These are phyloP conservation scores for Monosporascus ibericus DNA, from an alignment of 2,329 filamentous ascomycete species.

Conservation along the genomic window DNA sequence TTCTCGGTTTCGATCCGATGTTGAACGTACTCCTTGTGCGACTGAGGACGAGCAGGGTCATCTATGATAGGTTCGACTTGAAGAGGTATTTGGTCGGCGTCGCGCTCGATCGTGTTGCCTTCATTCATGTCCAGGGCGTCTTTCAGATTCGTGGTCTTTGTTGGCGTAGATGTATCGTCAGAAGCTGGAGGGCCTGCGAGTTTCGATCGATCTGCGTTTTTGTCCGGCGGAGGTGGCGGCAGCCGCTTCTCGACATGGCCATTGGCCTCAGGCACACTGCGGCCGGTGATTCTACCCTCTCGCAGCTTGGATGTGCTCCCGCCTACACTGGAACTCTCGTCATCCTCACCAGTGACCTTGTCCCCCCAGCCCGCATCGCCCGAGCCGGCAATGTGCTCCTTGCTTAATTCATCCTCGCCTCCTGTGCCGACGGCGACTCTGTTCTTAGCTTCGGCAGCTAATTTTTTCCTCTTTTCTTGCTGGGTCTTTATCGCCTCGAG, in stretches of 20 bases:
- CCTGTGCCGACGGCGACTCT: background rate
- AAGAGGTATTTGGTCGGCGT: constrained; percentile 22
- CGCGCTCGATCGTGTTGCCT: constrained; percentile 7
- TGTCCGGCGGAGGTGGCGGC: background rate
- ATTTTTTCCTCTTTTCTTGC: constrained; percentile 17
- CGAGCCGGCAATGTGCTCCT: background rate
- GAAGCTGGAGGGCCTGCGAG: constrained; percentile 1
- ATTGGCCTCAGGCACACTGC: background rate
- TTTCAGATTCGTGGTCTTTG: constrained; percentile 9
- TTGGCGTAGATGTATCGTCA: constrained; percentile 5
- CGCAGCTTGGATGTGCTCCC: background rate
- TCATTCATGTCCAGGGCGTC: constrained; percentile 7
- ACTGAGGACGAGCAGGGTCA: constrained; percentile 35
- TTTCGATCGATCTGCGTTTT: background rate
- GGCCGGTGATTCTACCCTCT: background rate
- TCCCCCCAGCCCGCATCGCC: background rate
- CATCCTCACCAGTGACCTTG: background rate
- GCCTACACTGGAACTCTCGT: background rate
- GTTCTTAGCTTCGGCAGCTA: constrained; percentile 13
- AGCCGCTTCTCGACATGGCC: background rate
- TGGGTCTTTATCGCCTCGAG: constrained; percentile 30
- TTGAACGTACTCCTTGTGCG: constrained; percentile 49
- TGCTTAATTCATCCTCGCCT: background rate
- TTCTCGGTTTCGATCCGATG: constrained; percentile 35
- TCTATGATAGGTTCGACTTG: constrained; percentile 15